These are phyloP conservation scores for Xylariaceae sp. DNA, from an alignment of 2,329 filamentous ascomycete genomes.

Conservation along the genomic window DNA sequence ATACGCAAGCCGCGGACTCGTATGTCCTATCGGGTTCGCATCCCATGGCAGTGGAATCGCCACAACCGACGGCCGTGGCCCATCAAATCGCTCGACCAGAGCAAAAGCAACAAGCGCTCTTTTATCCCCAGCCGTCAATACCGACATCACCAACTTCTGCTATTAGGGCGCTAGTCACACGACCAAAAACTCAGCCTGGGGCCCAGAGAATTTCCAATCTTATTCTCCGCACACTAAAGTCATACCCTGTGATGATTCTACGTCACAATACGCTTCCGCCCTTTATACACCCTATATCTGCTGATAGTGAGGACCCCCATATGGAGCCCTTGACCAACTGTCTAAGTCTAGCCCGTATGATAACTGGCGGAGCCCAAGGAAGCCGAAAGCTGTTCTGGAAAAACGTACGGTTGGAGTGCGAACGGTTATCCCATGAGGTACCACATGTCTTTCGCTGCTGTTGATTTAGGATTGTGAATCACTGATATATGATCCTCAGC, in stretches of 20 bases:
- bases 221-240: conserved; percentile 32
- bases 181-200: conserved; percentile 27
- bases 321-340: conserved; percentile 40
- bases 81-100: too few species aligned
- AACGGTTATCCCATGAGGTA: conserved; percentile 37
- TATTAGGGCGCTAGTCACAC: conserved; percentile 29
- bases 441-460: conserved; percentile 9
- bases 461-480: neutral
- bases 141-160: neutral
- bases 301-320: conserved; percentile 22
- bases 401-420: conserved; percentile 42
- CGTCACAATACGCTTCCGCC: conserved; percentile 38
- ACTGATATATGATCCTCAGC: conserved; percentile 25
- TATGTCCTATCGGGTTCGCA: conserved; percentile 11
- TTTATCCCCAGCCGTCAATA: too few species aligned
- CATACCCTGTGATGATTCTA: conserved; percentile 37
- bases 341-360: conserved; percentile 40
- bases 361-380: conserved; percentile 28
- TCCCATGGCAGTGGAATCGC: too few species aligned
- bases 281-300: conserved; percentile 39
- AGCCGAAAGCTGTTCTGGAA: conserved; percentile 43
- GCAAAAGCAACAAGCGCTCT: too few species aligned
- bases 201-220: conserved; percentile 35
- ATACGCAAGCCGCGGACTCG: neutral
- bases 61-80: too few species aligned